phyloP scores from a whole-genome alignment of 1,284 basidiomycete genomes.

The Malassezia equina region DNA sequence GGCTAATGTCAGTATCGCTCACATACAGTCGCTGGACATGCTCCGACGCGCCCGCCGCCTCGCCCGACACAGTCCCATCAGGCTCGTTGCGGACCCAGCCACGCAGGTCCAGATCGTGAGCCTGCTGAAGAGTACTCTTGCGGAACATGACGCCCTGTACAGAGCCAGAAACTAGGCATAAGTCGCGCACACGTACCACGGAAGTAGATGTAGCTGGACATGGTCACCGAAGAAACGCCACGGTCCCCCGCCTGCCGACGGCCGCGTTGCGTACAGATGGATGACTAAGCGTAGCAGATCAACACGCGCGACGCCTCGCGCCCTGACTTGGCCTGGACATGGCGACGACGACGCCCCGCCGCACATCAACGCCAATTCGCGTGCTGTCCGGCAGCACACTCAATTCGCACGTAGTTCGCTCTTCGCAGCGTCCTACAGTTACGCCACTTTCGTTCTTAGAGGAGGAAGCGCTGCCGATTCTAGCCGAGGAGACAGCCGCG shows the following conservation, averaged over 20 bases:
- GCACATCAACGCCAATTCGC: slow-evolving; percentile 62
- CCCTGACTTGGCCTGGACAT: background rate
- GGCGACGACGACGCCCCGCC: slow-evolving; percentile 24
- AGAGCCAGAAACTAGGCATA: slow-evolving; percentile 9
- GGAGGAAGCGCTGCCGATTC: slow-evolving; percentile 65
- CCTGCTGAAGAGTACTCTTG: slow-evolving; percentile 12
- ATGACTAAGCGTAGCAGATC: background rate
- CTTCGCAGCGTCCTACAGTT: slow-evolving; percentile 59
- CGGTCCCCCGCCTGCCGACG: background rate
- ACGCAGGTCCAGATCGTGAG: slow-evolving; percentile 11
- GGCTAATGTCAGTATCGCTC: slow-evolving; percentile 3
- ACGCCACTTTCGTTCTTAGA: slow-evolving; percentile 76
- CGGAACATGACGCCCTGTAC: slow-evolving; percentile 18
- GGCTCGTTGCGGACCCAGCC: slow-evolving; percentile 19
- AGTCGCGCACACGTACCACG: slow-evolving; percentile 10
- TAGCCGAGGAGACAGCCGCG: slow-evolving; percentile 73
- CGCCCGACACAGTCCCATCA: slow-evolving; percentile 15
- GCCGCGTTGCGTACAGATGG: background rate
- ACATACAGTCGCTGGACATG: slow-evolving; percentile 15
- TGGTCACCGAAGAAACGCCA: background rate
- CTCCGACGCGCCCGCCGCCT: slow-evolving; percentile 14
- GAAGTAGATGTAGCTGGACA: slow-evolving; percentile 17
- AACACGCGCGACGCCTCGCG: slow-evolving; percentile 5
- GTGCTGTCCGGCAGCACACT: slow-evolving; percentile 84
- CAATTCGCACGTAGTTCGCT: slow-evolving; percentile 58